These are phyloP conservation scores for Silene conica DNA, from an alignment of 148 eudicot species.

Conservation along the genomic window DNA sequence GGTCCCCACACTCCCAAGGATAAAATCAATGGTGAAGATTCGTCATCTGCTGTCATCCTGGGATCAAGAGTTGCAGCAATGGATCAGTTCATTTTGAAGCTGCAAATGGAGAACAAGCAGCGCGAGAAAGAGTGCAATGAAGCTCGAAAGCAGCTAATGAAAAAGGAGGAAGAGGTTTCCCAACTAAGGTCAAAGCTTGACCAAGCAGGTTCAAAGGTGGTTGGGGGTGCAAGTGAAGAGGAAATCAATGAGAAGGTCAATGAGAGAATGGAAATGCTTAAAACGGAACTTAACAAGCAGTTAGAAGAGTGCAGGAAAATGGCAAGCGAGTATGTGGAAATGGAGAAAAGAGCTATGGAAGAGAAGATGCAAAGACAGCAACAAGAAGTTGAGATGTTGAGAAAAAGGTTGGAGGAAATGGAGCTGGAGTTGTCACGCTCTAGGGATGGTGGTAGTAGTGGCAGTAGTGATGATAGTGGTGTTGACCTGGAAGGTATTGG, in stretches of 20 bases:
- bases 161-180: constrained; percentile 81
- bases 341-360: constrained; percentile 86
- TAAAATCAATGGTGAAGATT: constrained; percentile 53
- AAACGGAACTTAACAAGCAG: constrained; percentile 60
- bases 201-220: constrained; percentile 36
- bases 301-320: constrained; percentile 68
- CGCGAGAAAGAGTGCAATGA: constrained; percentile 76
- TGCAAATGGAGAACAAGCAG: constrained; percentile 77
- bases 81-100: constrained; percentile 80
- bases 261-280: constrained; percentile 51
- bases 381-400: constrained; percentile 65
- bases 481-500: constrained; percentile 40
- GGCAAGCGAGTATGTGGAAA: constrained; percentile 67
- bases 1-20: constrained; percentile 77
- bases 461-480: constrained; percentile 42
- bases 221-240: constrained; percentile 54
- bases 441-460: constrained; percentile 51
- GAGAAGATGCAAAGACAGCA: constrained; percentile 62
- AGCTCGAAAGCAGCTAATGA: constrained; percentile 64
- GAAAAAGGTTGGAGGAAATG: constrained; percentile 73
- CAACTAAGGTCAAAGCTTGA: constrained; percentile 57
- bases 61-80: constrained; percentile 83
- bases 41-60: constrained; percentile 60
- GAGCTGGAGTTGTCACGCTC: constrained; percentile 62
- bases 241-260: constrained; percentile 71